Base-by-base conservation (phyloP, 441 rosid genomes). In the Gossypium schwendimanii region DNA sequence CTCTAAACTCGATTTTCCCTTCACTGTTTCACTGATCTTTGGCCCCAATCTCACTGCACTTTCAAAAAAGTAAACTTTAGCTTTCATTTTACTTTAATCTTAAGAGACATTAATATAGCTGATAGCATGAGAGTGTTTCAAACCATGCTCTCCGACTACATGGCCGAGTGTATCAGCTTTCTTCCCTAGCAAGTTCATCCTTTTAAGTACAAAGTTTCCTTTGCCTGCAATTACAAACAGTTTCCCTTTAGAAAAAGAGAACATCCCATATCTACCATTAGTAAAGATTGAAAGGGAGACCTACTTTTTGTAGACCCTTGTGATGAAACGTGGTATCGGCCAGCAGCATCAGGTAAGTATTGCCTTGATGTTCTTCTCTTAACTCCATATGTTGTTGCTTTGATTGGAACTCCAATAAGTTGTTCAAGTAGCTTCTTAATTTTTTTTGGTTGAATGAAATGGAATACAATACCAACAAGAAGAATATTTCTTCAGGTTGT, bases 11-110 rank as follows among this genome's bases (percentile, higher is more conserved):
- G 87, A 75, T 78, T 89, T 91, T 66, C 91, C 89, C 49, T 78
- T 89, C 49, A 89, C 83, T 50, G 83, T 85, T 76, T 91, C 88
- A 1, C 79, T 87, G 41, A 88, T 83, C 74, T 83, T 90, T n/a
- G 86, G 70, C 49, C 86, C 87, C 70, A 90, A 59, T 15, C 77
- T 86, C 71, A 81, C 85, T 86, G 74, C 79, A 81, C 14, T 66
- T 65, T 31, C 73, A 53, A 66, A 23, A 21, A 10, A 18, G 24
- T 3, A 2, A 20, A 39, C 4, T 15, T 41, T 17, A 11, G 39
- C 12, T 52, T 28, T 18, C 44, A 26, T 49, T 63, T 24, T 26
- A 63, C 36, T 4, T 11, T 50, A n/a, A 63, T 21, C 33, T 59
- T 45, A 28, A 28, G 1, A 21, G 53, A 63, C 53, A 18, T 39